Conservation (phyloP, 148 eudicot genomes). For the Spergularia bocconei region DNA sequence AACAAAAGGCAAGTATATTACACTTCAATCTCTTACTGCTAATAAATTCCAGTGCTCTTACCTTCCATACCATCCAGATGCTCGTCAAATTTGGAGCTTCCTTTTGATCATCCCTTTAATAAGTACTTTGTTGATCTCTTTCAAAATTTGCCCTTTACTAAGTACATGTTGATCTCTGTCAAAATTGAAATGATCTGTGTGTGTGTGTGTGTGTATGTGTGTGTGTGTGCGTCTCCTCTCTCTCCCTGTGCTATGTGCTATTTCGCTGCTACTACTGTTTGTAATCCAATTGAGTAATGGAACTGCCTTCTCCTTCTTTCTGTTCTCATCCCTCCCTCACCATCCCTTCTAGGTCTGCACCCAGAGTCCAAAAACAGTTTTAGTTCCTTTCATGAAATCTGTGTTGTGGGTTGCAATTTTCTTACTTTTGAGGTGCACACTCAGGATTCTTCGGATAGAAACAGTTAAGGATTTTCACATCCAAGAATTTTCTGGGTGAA, state of each 20-base stretch:
- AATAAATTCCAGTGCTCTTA: conserved; percentile 13
- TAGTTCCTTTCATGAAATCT: background rate
- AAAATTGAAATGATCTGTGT: background rate
- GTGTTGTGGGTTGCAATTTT: background rate
- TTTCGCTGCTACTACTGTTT: no score
- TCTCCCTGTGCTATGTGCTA: background rate
- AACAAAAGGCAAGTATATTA: conserved; percentile 17
- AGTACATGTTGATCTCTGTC: conserved; percentile 16
- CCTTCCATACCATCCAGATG: conserved; percentile 12
- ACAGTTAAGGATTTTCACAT: no score
- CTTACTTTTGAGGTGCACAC: background rate
- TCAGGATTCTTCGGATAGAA: background rate
- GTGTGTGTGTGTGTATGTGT: no score
- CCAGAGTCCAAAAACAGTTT: background rate
- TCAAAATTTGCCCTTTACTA: conserved; percentile 3
- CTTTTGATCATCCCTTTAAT: conserved; percentile 11
- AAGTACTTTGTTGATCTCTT: conserved; percentile 19
- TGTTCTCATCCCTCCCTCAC: background rate
- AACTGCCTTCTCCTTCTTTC: background rate
- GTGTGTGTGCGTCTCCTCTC: background rate
- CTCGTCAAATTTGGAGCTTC: conserved; percentile 13
- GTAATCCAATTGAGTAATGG: no score
- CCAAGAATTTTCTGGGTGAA: background rate
- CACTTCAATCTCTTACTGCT: conserved; percentile 6
- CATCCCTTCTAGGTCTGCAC: background rate